phyloP scores from a whole-genome alignment of 768 basidiomycete genomes.

The Boletus rex-veris region DNA sequence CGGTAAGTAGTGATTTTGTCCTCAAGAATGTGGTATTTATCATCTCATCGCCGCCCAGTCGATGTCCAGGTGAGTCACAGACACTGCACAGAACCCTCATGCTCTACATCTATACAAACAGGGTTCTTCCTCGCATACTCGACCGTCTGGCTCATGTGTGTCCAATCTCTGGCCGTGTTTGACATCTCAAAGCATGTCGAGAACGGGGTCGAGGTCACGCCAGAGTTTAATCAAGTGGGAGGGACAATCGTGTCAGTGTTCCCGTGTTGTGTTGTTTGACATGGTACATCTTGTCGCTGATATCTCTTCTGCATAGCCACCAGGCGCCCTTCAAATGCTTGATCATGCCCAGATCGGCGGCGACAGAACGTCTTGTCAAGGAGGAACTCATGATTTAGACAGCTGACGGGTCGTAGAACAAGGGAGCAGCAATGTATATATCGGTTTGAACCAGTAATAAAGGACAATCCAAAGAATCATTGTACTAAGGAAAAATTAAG shows the following conservation, averaged over 20 bases:
- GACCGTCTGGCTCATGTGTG: constrained; percentile 24
- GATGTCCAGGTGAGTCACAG: constrained; percentile 10
- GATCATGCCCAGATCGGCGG: constrained; percentile 7
- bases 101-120: not conserved
- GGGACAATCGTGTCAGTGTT: constrained; percentile 8
- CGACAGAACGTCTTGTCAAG: not conserved
- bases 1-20: not conserved
- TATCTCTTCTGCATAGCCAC: not conserved
- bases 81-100: not conserved
- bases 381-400: not conserved
- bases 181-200: constrained; percentile 39
- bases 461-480: too few relatives aligned
- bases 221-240: constrained; percentile 37
- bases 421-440: too few relatives aligned
- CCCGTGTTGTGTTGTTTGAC: not conserved
- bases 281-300: not conserved
- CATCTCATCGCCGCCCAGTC: not conserved
- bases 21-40: not conserved
- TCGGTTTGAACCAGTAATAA: too few relatives aligned
- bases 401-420: too few relatives aligned
- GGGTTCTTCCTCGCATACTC: constrained; percentile 27
- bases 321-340: constrained; percentile 14
- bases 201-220: constrained; percentile 40
- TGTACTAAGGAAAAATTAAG: too few relatives aligned
- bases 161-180: constrained; percentile 41